Evolutionary conservation across 495 filamentous ascomycete genomes (phyloP), one percentile per base, ranked within the genome.

Genomic region (Filosporella fistucella): DNA sequence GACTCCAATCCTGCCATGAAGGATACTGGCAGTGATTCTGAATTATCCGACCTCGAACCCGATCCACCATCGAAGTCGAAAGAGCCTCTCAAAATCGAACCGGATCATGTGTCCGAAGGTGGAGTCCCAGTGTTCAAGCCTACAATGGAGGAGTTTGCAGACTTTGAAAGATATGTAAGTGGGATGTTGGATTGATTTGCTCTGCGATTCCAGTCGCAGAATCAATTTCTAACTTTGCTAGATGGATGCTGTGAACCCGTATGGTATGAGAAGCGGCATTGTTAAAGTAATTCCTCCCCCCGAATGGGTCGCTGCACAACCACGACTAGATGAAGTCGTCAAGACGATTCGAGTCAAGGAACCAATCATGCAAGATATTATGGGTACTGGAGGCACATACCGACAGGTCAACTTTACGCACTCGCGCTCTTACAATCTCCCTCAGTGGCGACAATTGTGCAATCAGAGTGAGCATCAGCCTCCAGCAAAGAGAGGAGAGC

Each of bases 251-350:
- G 80, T 97, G 52, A 85, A 97, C 62, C 82, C 82, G 49, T 94
- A 96, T 64, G 93, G 93, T 56, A 98, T 97, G 93, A 85, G 87
- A 67, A 89, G 89, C 12, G 93, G 93, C 12, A 96, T 98, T 59
- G 77, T 96, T 59, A 97, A 97, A 64, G 85, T 98, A 37, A 82
- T 97, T 51, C 91, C 93, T 24, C 94, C 93, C 1, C 71, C 85
- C 58, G 94, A 96, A 81, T 98, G 93, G 93, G 88, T 74, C 63
- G 84, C 89, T 51, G 68, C 80, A 20, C 80, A 91, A 20, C 84
- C 88, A 16, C 63, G 76, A 25, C 80, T 96, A 51, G 81, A 93
- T 55, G 86, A 96, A 56, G 74, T 84, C 45, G 80, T 98, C 49
- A 96, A 96, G 66, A 83, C 84, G 42, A 87, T 98, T 61, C 84